Evolutionary conservation across 495 filamentous ascomycete species (phyloP).

Genomic region (Aspergillus bertholletiae): DNA sequence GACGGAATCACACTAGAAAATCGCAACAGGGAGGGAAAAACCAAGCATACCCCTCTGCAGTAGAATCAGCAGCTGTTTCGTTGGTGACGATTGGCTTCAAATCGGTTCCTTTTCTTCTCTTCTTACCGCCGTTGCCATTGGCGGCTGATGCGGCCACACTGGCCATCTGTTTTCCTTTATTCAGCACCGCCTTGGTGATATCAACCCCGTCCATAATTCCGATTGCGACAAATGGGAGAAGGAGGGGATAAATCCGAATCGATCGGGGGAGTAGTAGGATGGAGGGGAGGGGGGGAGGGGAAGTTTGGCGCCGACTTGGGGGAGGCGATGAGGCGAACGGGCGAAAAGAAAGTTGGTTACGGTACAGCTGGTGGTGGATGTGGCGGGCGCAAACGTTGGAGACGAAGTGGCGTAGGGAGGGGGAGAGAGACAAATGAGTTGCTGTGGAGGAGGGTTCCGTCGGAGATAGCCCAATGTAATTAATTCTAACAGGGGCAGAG

Average conservation of each 20-base stretch:
- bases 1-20: conserved; percentile 2
- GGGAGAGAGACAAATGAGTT: neutral
- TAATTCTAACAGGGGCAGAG: too few species aligned
- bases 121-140: conserved; percentile 69
- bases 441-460: neutral
- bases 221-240: neutral
- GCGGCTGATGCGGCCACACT: conserved; percentile 53
- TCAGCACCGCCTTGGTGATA: conserved; percentile 71
- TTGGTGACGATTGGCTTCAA: conserved; percentile 89
- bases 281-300: conserved; percentile 7
- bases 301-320: conserved; percentile 9
- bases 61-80: conserved; percentile 48
- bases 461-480: too few species aligned
- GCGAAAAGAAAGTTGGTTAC: conserved; percentile 18
- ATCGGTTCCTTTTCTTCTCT: conserved; percentile 81
- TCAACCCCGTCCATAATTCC: conserved; percentile 69
- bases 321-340: conserved; percentile 15
- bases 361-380: conserved; percentile 16
- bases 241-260: neutral
- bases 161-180: conserved; percentile 75
- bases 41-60: conserved; percentile 52
- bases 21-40: conserved; percentile 31
- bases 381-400: neutral
- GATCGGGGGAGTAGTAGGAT: conserved; percentile 9
- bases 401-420: conserved; percentile 5